These are phyloP conservation scores for Oldenlandia corymbosa DNA, from an alignment of 257 asterid genomes.

Conservation along the genomic window DNA sequence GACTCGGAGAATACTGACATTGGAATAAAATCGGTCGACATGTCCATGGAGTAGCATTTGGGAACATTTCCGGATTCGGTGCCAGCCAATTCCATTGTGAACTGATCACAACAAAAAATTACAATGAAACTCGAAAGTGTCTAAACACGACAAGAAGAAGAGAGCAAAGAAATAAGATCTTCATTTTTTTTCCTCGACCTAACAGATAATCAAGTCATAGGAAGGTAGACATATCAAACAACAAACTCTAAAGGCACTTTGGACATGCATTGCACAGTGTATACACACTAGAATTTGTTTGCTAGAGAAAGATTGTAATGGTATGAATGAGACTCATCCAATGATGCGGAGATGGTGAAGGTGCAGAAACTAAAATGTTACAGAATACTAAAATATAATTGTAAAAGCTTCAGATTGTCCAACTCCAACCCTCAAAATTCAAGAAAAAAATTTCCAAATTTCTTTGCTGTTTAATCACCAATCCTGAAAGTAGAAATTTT, in stretches of 20 bases:
- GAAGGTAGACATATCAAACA: conserved; percentile 1
- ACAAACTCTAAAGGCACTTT: neutral
- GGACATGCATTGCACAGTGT: neutral
- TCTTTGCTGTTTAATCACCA: neutral
- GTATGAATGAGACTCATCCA: neutral
- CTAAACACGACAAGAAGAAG: conserved; percentile 8
- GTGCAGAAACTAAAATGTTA: neutral
- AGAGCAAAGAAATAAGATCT: conserved; percentile 10
- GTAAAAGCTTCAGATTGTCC: neutral
- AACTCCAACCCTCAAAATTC: neutral
- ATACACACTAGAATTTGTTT: neutral
- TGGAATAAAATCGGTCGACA: conserved; percentile 82
- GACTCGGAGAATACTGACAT: conserved; percentile 84
- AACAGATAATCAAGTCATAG: conserved; percentile 17
- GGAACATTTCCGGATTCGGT: conserved; percentile 52
- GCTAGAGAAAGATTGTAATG: neutral
- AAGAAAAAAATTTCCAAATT: neutral
- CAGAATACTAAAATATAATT: neutral
- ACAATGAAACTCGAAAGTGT: conserved; percentile 20
- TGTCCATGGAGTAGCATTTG: conserved; percentile 65
- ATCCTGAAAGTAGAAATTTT: neutral
- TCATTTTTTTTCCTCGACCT: conserved; percentile 17
- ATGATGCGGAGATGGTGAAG: neutral
- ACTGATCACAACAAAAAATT: conserved; percentile 43
- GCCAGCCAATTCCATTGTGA: conserved; percentile 77